Conservation (phyloP, 2,329 filamentous ascomycete species). For the Byssoonygena ceratinophila region DNA sequence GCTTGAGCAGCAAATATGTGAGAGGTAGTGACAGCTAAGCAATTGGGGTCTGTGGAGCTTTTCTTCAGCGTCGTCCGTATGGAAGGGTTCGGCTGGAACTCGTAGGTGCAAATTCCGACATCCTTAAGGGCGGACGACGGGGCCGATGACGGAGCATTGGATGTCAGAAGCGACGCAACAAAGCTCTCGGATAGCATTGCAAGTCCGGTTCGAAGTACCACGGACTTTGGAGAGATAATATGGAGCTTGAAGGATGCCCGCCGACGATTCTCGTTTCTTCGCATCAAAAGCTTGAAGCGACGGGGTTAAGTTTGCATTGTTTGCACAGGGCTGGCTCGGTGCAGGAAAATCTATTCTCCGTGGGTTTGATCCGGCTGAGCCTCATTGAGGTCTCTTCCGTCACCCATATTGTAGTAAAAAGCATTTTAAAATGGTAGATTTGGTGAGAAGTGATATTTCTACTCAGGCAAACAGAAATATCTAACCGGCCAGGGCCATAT, state of each 20-base stretch:
- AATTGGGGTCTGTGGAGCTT: conserved; percentile 67
- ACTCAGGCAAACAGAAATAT: too few species aligned
- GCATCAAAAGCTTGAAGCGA: neutral
- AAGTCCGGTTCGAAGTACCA: neutral
- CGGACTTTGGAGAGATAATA: neutral
- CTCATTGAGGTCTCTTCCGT: too few species aligned
- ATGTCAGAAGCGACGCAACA: conserved; percentile 36
- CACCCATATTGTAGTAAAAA: too few species aligned
- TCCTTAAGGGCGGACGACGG: conserved; percentile 53
- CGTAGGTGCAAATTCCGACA: conserved; percentile 76
- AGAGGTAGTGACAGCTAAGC: conserved; percentile 65
- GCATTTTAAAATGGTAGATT: too few species aligned
- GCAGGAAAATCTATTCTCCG: conserved; percentile 1
- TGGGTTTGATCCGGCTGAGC: too few species aligned
- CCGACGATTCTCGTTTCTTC: neutral
- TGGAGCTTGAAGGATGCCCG: neutral
- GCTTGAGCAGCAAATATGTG: conserved; percentile 88
- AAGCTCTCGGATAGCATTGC: conserved; percentile 42
- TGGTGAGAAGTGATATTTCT: too few species aligned
- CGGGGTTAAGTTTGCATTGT: conserved; percentile 1
- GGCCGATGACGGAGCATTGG: conserved; percentile 23
- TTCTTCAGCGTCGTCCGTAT: conserved; percentile 80
- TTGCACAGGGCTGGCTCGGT: neutral
- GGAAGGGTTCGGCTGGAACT: conserved; percentile 65
- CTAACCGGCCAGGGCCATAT: too few species aligned